Evolutionary conservation across 139 green algal species (phyloP).

Genomic region (Haematococcus lacustris): DNA sequence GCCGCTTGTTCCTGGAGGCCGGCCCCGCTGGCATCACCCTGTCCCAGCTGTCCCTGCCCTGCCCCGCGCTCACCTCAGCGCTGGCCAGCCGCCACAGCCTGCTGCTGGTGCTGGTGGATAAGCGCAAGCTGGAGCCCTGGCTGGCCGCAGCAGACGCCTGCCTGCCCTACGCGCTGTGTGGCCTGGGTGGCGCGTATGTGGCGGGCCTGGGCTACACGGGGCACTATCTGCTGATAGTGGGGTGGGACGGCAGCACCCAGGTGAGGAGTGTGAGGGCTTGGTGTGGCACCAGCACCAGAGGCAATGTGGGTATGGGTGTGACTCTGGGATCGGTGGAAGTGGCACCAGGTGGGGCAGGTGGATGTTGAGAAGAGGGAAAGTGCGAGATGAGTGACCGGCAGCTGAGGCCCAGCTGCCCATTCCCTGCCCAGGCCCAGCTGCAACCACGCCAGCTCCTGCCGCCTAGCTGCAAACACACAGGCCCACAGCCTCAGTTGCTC

Average conservation of each 20-base stretch:
- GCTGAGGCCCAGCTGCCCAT: neutral
- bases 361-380: neutral
- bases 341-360: neutral
- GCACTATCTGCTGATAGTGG: constrained; percentile 39
- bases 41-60: constrained; percentile 34
- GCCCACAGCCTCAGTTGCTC: too few relatives aligned
- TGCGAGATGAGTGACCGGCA: neutral
- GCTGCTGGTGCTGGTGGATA: constrained; percentile 78
- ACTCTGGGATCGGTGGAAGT: neutral
- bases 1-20: constrained; percentile 65
- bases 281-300: neutral
- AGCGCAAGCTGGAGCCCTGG: constrained; percentile 39
- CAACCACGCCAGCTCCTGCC: too few relatives aligned
- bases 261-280: neutral
- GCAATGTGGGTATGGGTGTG: neutral
- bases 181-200: neutral
- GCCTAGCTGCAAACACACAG: too few relatives aligned
- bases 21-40: constrained; percentile 44
- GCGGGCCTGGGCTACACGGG: constrained; percentile 10
- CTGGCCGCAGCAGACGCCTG: neutral
- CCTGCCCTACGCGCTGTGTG: neutral
- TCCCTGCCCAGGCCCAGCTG: too few relatives aligned
- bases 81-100: constrained; percentile 46
- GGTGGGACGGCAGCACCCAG: constrained; percentile 11
- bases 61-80: constrained; percentile 19